A percentile compares a stretch with the other conserved stretches of the same genome.
Conservation (phyloP, 768 basidiomycete genomes). For the Lentinula boryana region DNA sequence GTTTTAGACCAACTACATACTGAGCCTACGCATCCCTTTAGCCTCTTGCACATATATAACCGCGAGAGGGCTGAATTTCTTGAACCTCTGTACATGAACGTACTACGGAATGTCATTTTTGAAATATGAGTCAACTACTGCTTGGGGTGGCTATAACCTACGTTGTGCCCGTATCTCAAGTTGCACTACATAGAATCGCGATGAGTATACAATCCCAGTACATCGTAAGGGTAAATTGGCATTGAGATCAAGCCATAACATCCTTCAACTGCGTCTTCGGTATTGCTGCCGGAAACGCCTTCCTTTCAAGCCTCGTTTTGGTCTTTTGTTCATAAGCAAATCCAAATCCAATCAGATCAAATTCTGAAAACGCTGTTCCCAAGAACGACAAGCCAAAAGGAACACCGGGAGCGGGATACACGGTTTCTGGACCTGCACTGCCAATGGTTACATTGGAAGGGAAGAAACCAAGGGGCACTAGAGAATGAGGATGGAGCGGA, state of each 20-base stretch:
- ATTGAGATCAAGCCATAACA: too few species aligned
- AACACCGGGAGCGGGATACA: slow-evolving; percentile 48
- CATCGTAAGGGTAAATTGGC: too few species aligned
- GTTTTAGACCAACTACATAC: not conserved
- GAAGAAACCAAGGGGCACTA: slow-evolving; percentile 58
- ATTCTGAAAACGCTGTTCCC: slow-evolving; percentile 57
- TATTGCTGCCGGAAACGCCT: slow-evolving; percentile 47
- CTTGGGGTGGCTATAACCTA: too few species aligned
- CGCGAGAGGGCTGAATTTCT: too few species aligned
- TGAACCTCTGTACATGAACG: too few species aligned
- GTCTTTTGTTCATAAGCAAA: slow-evolving; percentile 67
- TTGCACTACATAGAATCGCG: too few species aligned
- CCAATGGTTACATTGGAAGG: slow-evolving; percentile 36
- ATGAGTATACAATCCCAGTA: too few species aligned
- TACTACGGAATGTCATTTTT: too few species aligned
- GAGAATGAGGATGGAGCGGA: slow-evolving; percentile 5
- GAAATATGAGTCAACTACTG: too few species aligned
- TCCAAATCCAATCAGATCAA: slow-evolving; percentile 49
- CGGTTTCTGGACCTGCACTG: slow-evolving; percentile 32
- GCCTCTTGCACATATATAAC: too few species aligned
- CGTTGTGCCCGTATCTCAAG: too few species aligned
- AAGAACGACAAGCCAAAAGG: slow-evolving; percentile 61
- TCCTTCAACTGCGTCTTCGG: slow-evolving; percentile 42
- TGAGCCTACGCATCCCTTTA: too few species aligned
- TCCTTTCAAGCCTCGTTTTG: slow-evolving; percentile 39